phyloP scores from a whole-genome alignment of 805 yeast genomes.

The Metschnikowia koreensis region DNA sequence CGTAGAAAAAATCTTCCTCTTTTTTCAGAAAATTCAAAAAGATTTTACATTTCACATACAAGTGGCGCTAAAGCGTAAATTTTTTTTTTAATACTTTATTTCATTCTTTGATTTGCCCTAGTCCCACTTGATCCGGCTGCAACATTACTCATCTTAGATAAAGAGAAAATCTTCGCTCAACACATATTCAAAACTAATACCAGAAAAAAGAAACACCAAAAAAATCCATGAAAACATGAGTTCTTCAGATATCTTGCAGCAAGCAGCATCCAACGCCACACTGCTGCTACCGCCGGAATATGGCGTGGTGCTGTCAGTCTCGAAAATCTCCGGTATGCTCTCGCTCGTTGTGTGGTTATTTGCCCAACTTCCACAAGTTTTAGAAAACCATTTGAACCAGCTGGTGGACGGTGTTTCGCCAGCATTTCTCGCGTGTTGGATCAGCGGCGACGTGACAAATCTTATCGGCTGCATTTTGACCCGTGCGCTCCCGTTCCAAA shows the following conservation, averaged over 20 bases:
- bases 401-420: conserved; percentile 36
- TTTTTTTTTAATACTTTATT: too few relatives aligned
- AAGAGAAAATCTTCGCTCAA: too few relatives aligned
- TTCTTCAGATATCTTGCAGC: not conserved
- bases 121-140: too few relatives aligned
- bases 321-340: conserved; percentile 20
- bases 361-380: conserved; percentile 31
- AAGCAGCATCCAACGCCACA: not conserved
- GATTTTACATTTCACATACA: too few relatives aligned
- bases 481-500: conserved; percentile 77
- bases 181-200: not conserved
- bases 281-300: conserved; percentile 15
- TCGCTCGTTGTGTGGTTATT: conserved; percentile 27
- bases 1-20: too few relatives aligned
- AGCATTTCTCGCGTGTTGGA: conserved; percentile 34
- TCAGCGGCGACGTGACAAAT: conserved; percentile 44
- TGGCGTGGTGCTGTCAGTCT: conserved; percentile 10
- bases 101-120: too few relatives aligned
- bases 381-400: conserved; percentile 30
- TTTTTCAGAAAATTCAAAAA: too few relatives aligned
- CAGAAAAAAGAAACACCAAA: not conserved
- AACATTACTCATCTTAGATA: too few relatives aligned
- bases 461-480: conserved; percentile 74
- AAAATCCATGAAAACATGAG: too few relatives aligned
- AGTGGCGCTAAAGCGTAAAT: too few relatives aligned